Percentiles rank a stretch among this genome's conserved stretches.
Conservation (phyloP, 805 yeast genomes). For the Pichia heedii region DNA sequence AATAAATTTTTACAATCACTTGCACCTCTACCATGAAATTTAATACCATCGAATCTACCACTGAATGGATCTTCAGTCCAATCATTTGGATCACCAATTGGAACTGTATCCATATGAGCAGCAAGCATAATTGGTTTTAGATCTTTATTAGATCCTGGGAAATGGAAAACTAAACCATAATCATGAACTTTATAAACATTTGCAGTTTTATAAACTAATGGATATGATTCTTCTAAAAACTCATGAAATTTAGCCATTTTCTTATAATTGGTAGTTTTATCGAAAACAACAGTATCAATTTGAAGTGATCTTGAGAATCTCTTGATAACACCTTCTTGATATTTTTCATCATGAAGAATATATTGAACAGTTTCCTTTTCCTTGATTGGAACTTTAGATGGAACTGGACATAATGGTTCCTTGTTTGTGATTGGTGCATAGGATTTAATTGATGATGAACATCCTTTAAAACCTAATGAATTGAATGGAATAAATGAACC, state of each 20-base stretch:
- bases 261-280: constrained; percentile 13
- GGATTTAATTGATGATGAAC: too few species aligned
- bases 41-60: constrained; percentile 58
- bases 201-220: constrained; percentile 32
- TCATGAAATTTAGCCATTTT: constrained; percentile 19
- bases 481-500: background rate
- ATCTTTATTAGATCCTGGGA: constrained; percentile 43
- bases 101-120: constrained; percentile 80
- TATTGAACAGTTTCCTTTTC: constrained; percentile 12
- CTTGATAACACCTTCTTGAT: constrained; percentile 29
- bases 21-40: constrained; percentile 71
- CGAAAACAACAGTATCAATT: constrained; percentile 40
- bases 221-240: constrained; percentile 10
- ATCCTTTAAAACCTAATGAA: background rate
- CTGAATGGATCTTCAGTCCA: constrained; percentile 66
- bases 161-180: constrained; percentile 56
- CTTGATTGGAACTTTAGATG: constrained; percentile 15
- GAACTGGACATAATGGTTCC: constrained; percentile 19
- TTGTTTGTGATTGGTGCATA: too few species aligned
- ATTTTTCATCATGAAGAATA: constrained; percentile 28
- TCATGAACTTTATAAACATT: constrained; percentile 48
- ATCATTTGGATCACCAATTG: constrained; percentile 45
- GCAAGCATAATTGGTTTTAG: constrained; percentile 60
- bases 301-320: constrained; percentile 42
- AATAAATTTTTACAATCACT: constrained; percentile 67